phyloP scores from a whole-genome alignment of 352 stramenopile genomes.

The Globisporangium cylindrosporum region DNA sequence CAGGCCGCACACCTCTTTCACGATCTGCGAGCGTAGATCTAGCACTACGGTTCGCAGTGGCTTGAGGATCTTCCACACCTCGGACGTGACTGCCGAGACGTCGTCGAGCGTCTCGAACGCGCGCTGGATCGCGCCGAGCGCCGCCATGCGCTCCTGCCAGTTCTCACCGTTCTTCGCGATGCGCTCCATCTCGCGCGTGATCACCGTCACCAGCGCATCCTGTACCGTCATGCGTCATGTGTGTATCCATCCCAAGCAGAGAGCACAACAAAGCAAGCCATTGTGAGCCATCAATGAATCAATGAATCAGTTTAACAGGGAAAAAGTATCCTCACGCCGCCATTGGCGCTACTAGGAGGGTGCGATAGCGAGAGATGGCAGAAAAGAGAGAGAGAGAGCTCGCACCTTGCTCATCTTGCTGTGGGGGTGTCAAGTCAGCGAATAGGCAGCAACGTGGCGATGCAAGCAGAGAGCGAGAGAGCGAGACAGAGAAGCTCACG shows the following conservation, averaged over 20 bases:
- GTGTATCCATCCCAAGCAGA: background rate
- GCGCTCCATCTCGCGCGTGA: slow-evolving; percentile 74
- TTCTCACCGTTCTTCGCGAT: slow-evolving; percentile 76
- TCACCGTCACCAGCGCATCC: slow-evolving; percentile 31
- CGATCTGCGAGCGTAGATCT: slow-evolving; percentile 82
- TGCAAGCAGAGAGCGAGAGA: background rate
- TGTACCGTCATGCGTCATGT: slow-evolving; percentile 6
- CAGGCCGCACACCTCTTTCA: slow-evolving; percentile 77
- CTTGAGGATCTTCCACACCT: slow-evolving; percentile 73
- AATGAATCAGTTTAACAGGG: background rate
- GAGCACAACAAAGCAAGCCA: background rate
- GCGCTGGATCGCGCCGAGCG: slow-evolving; percentile 61
- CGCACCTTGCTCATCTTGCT: slow-evolving; percentile 8
- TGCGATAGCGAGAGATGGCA: background rate
- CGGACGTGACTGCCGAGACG: slow-evolving; percentile 36
- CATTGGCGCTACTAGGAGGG: background rate
- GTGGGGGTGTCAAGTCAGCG: background rate
- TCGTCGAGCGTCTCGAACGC: slow-evolving; percentile 62
- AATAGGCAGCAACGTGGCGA: background rate
- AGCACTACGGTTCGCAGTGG: slow-evolving; percentile 72
- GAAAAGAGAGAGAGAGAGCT: too few relatives aligned
- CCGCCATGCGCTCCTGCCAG: slow-evolving; percentile 75
- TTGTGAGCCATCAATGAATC: background rate
- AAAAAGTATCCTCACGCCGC: slow-evolving; percentile 8
- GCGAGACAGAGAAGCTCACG: background rate